Evolutionary conservation across 2,329 filamentous ascomycete genomes (phyloP), one percentile per base, ranked within the genome.

Genomic region (Xylariaceae sp.): DNA sequence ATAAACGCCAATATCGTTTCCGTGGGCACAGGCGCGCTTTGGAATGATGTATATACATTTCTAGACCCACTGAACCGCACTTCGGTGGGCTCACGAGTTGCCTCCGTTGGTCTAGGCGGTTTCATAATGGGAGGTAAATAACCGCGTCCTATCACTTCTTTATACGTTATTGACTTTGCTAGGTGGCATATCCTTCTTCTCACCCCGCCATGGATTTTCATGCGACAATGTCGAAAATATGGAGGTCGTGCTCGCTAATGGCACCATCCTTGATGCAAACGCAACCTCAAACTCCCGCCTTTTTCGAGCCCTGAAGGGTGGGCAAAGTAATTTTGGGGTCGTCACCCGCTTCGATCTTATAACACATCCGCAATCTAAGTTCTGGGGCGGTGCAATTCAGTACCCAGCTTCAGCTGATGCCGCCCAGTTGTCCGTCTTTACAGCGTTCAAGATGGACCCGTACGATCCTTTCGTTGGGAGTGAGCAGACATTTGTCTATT

Each of bases 171-270:
- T 46, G 6, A 34, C 8, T 23, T 33, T 46, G 9, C 6, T 34
- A 46, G 43, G 43, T 24, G 43, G 43, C 12, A 31, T 46, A 34
- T 46, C 43, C n/a, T 46, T 46, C 8, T 46, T 33, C 29, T 46
- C 43, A 1, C 43, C 43, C 21, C 43, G 16, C 8, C 31, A 34
- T 9, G 43, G 43, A 8, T 46, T 46, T 26, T 46, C 43, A 11
- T 46, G 43, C 16, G 43, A 46, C 43, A 33, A 33, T 17, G 43
- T 46, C 12, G 23, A 6, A 3, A 46, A 46, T 16, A 46, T 46
- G 43, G 14, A 46, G 24, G 43, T 46, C 12, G 43, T 46, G 2
- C 43, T 46, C 21, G 43, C 43, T 6, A 46, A 46, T 9, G 43
- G 43, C 8, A 46, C 43, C 9, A 46, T 46, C 9, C 21, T 33